Evolutionary conservation across 345 rosid genomes (phyloP), one percentile per base, ranked within the genome.

Genomic region (Dovyalis caffra): DNA sequence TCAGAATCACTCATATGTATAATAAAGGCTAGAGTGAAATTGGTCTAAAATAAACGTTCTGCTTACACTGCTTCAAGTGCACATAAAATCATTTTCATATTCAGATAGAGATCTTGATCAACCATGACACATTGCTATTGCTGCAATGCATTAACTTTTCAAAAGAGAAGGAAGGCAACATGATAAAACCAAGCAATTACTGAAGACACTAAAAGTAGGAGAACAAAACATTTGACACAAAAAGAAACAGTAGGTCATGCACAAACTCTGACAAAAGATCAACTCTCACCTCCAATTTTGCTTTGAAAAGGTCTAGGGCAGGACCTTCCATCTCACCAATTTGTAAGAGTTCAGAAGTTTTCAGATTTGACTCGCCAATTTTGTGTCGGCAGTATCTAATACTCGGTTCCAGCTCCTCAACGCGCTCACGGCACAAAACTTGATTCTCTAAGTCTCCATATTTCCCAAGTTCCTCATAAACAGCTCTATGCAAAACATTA

Each of bases 261-360:
- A 57, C 62, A 56, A 26, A 16, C 62, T 69, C 11, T 65, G 67
- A 10, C 31, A 38, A 66, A 40, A 58, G 56, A 69, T 21, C 29
- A n/a, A 69, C 77, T 28, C 64, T 74, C 74, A 92, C 98, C 98
- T 96, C 98, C 76, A 96, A 84, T 84, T 96, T 96, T 61, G 95
- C 85, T 84, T 87, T 93, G 86, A 96, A 93, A 74, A 93, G 99
- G 86, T 96, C 98, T 66, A 87, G 78, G 18, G 97, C 99, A 71
- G 99, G 99, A 73, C 98, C 99, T 88, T 95, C 96, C 95, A 90
- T 89, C 87, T 93, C 99, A 82, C 93, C 94, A 80, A 96, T 91
- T 70, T 93, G 92, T 78, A 91, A 76, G 69, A 96, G 91, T 67
- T 92, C 97, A 78, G 98, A 92, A 67, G 97, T 88, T 80, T 91